A percentile compares a stretch with the other conserved stretches of the same genome.
Evolutionary conservation across 2,329 filamentous ascomycete genomes (phyloP).

Genomic region (Pestalotiopsis sp.): DNA sequence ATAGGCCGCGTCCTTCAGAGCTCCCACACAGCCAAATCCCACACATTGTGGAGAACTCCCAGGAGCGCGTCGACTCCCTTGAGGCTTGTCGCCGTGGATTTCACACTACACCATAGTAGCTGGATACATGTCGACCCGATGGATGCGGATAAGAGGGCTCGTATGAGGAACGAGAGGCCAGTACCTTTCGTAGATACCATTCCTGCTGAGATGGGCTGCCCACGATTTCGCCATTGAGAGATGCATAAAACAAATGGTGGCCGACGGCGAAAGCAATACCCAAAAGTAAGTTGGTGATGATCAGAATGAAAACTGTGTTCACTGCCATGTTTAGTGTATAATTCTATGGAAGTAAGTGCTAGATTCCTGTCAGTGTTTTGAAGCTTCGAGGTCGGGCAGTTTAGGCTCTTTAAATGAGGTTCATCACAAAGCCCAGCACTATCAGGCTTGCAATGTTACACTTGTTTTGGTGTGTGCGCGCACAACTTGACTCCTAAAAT

Average conservation of each 20-base stretch:
- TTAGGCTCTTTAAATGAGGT: background rate
- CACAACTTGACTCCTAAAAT: background rate
- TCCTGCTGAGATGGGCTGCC: background rate
- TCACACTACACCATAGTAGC: background rate
- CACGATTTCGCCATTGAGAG: background rate
- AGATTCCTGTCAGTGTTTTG: background rate
- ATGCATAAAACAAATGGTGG: background rate
- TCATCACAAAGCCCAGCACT: background rate
- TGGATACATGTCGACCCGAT: background rate
- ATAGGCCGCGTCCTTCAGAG: background rate
- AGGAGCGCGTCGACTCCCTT: background rate
- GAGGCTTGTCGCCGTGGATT: background rate
- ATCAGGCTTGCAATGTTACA: background rate
- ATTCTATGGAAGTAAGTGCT: background rate
- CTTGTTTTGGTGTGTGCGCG: background rate
- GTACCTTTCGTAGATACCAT: background rate
- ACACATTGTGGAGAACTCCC: background rate
- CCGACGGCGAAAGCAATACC: background rate
- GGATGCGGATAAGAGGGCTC: background rate
- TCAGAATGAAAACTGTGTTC: background rate
- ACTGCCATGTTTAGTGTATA: background rate
- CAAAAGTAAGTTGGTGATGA: background rate
- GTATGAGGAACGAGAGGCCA: background rate
- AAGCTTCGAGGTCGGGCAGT: background rate
- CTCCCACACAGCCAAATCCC: background rate